Evolutionary conservation across 192 early-diverging fungal species (phyloP).

Genomic region (Umbelopsis isabellina): DNA sequence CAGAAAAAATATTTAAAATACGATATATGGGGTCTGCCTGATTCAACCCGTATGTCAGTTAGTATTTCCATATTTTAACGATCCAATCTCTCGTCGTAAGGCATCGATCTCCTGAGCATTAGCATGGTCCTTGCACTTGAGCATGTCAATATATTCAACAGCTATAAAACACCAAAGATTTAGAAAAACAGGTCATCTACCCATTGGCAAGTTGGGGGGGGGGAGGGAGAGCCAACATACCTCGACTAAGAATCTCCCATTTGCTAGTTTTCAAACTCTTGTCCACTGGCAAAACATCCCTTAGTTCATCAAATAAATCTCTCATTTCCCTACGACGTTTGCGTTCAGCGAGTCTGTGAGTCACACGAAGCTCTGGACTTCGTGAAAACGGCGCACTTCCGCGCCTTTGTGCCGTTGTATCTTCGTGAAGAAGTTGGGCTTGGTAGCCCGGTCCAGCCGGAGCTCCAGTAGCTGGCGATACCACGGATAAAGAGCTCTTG

Average conservation of each 20-base stretch:
- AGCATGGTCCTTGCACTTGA: conserved; percentile 55
- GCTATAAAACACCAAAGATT: conserved; percentile 34
- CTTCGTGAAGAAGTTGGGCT: background rate
- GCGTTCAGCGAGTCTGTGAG: conserved; percentile 87
- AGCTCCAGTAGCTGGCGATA: background rate
- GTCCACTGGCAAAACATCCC: conserved; percentile 79
- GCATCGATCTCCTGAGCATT: conserved; percentile 49
- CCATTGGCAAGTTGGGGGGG: conserved; percentile 7
- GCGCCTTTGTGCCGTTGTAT: background rate
- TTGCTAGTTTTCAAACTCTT: conserved; percentile 84
- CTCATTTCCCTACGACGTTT: conserved; percentile 92
- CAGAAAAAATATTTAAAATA: no score
- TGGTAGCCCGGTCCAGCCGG: conserved; percentile 15
- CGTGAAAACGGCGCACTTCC: conserved; percentile 61
- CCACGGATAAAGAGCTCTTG: conserved; percentile 13
- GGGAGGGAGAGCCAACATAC: conserved; percentile 42
- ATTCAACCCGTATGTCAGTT: background rate
- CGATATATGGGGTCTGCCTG: no score
- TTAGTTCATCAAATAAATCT: conserved; percentile 85
- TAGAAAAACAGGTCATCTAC: conserved; percentile 16
- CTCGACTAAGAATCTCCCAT: conserved; percentile 90
- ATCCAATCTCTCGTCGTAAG: conserved; percentile 46
- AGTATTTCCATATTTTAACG: background rate
- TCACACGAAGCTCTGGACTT: conserved; percentile 76
- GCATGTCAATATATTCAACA: conserved; percentile 54